Conservation (phyloP, 257 asterid genomes). For the Solanum peruvianum region DNA sequence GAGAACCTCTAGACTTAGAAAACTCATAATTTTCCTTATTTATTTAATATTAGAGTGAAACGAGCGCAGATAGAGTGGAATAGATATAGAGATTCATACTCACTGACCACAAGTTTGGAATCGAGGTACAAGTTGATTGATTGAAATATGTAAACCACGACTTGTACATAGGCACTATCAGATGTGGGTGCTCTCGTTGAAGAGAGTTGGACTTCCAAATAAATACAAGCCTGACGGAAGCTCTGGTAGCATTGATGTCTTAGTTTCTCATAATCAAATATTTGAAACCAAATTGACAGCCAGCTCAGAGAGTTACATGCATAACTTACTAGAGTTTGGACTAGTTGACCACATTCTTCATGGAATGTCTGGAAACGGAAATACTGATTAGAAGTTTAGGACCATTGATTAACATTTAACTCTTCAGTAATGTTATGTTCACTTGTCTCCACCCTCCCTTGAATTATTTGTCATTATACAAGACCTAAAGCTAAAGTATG, state of each 20-base stretch:
- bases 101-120: not conserved
- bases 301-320: not conserved
- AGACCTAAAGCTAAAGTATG: not conserved
- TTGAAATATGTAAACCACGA: not conserved
- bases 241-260: not conserved
- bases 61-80: not conserved
- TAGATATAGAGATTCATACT: not conserved
- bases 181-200: not conserved
- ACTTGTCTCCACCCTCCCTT: not conserved
- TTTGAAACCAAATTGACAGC: not conserved
- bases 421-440: not conserved
- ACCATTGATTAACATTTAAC: not conserved
- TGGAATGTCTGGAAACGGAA: not conserved
- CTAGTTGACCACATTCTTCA: not conserved
- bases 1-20: not conserved
- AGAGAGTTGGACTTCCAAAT: not conserved
- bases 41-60: not conserved
- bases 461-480: not conserved
- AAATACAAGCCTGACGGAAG: not conserved
- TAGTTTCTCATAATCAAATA: not conserved
- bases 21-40: not conserved
- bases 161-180: not conserved
- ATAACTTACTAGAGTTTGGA: not conserved
- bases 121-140: not conserved
- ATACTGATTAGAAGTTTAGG: not conserved